Conservation (phyloP, 192 early-diverging fungal species). For the Allomyces macrogynus region DNA sequence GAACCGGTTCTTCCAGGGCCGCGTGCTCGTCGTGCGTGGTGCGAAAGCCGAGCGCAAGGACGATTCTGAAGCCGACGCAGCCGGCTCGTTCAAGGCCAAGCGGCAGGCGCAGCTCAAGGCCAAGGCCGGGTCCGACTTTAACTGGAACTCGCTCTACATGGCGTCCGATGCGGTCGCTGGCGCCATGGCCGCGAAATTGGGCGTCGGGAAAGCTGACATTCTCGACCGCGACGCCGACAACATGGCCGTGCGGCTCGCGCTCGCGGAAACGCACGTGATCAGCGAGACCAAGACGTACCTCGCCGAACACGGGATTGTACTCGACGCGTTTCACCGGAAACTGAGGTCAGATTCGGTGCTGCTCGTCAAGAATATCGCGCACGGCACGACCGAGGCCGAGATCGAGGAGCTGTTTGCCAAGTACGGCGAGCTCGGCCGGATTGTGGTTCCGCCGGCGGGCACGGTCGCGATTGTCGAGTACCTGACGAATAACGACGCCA, state of each 20-base stretch:
- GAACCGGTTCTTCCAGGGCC: constrained; percentile 72
- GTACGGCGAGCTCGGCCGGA: constrained; percentile 76
- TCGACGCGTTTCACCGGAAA: constrained; percentile 58
- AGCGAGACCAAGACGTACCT: constrained; percentile 85
- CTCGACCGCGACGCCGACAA: constrained; percentile 68
- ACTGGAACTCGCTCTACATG: constrained; percentile 95
- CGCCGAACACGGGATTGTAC: constrained; percentile 58
- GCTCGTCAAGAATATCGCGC: constrained; percentile 89
- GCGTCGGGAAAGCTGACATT: constrained; percentile 73
- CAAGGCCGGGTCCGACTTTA: constrained; percentile 59
- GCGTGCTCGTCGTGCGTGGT: constrained; percentile 71
- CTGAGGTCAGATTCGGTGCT: constrained; percentile 75
- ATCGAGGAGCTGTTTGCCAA: constrained; percentile 60
- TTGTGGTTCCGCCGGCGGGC: constrained; percentile 70
- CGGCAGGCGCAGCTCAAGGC: constrained; percentile 61
- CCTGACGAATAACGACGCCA: constrained; percentile 70
- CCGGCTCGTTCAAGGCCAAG: constrained; percentile 57
- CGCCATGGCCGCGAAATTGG: constrained; percentile 83
- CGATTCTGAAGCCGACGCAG: constrained; percentile 19
- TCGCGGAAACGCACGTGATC: constrained; percentile 92
- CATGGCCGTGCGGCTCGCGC: constrained; percentile 77
- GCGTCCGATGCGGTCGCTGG: constrained; percentile 86
- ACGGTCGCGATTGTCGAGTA: constrained; percentile 93
- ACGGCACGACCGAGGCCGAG: constrained; percentile 59
- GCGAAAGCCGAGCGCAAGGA: constrained; percentile 58